These are phyloP conservation scores for Apophysomyces sp. DNA, from an alignment of 371 early-diverging fungal genomes.

Conservation along the genomic window DNA sequence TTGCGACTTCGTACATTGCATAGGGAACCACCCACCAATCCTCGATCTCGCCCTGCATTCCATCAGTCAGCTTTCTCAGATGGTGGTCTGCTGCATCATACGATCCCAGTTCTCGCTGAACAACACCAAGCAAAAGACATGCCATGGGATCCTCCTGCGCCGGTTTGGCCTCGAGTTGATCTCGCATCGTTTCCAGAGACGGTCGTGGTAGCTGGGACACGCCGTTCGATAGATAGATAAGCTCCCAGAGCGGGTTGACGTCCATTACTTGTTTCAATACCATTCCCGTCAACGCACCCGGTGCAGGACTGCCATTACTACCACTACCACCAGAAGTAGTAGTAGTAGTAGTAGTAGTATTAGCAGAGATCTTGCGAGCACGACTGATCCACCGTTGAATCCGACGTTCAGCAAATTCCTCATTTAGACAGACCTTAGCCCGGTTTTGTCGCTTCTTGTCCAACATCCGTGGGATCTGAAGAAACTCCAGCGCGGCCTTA, in stretches of 20 bases:
- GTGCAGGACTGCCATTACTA: neutral
- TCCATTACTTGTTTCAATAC: conserved; percentile 1
- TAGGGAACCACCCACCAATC: conserved; percentile 33
- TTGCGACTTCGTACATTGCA: conserved; percentile 31
- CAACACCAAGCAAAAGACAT: conserved; percentile 35
- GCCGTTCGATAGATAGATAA: conserved; percentile 34
- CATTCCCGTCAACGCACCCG: neutral
- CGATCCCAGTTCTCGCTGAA: conserved; percentile 34
- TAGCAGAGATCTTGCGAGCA: no score
- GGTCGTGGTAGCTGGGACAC: neutral
- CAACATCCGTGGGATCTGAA: conserved; percentile 19
- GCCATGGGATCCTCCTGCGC: conserved; percentile 15
- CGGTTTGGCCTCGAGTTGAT: neutral
- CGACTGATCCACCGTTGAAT: conserved; percentile 18
- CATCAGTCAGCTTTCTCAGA: conserved; percentile 12
- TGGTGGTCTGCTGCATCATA: conserved; percentile 24
- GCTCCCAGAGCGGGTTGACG: conserved; percentile 34
- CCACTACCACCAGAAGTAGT: neutral
- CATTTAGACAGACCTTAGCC: conserved; percentile 13
- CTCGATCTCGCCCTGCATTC: conserved; percentile 10
- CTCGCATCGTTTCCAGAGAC: neutral
- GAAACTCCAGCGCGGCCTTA: conserved; percentile 26
- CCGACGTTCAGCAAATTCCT: conserved; percentile 23
- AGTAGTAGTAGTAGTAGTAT: no score
- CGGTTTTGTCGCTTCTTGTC: conserved; percentile 10